Conservation (phyloP, 2,329 filamentous ascomycete genomes). For the Gnomoniopsis sp. region DNA sequence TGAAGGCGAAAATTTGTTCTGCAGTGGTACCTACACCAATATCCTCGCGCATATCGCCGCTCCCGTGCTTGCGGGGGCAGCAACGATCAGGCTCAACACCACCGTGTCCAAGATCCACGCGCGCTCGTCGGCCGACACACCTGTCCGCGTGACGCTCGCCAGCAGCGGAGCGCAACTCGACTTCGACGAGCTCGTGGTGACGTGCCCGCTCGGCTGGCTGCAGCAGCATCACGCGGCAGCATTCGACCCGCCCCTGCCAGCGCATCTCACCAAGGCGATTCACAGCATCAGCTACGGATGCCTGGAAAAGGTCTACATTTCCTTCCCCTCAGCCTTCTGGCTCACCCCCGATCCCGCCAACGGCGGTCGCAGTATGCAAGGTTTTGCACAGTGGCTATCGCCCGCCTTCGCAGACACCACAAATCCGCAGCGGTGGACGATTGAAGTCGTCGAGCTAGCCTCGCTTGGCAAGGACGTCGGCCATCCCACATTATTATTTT, state of each 20-base stretch:
- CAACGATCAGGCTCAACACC: slow-evolving; percentile 44
- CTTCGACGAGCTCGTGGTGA: slow-evolving; percentile 69
- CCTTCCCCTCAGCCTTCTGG: slow-evolving; percentile 78
- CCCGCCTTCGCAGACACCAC: slow-evolving; percentile 63
- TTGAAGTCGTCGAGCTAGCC: slow-evolving; percentile 74
- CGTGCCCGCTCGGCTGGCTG: slow-evolving; percentile 66
- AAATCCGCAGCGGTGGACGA: slow-evolving; percentile 65
- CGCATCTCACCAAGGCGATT: slow-evolving; percentile 57
- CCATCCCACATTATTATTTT: slow-evolving; percentile 85
- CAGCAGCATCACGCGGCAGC: slow-evolving; percentile 50
- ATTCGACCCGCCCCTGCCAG: slow-evolving; percentile 60
- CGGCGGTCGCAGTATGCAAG: slow-evolving; percentile 44
- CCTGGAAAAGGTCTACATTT: slow-evolving; percentile 68
- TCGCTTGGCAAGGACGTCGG: slow-evolving; percentile 51
- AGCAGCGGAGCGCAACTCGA: not conserved
- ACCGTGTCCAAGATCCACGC: slow-evolving; percentile 42
- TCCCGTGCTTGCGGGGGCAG: slow-evolving; percentile 48
- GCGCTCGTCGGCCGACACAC: slow-evolving; percentile 21
- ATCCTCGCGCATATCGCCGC: slow-evolving; percentile 57
- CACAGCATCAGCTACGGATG: slow-evolving; percentile 65
- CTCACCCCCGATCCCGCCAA: slow-evolving; percentile 32
- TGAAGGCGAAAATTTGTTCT: slow-evolving; percentile 64
- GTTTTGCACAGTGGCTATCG: slow-evolving; percentile 73
- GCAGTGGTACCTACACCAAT: slow-evolving; percentile 55
- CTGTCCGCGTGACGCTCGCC: slow-evolving; percentile 11